These are phyloP conservation scores for Ophiocordyceps robertsii DNA, from an alignment of 2,329 filamentous ascomycete genomes.

Conservation along the genomic window DNA sequence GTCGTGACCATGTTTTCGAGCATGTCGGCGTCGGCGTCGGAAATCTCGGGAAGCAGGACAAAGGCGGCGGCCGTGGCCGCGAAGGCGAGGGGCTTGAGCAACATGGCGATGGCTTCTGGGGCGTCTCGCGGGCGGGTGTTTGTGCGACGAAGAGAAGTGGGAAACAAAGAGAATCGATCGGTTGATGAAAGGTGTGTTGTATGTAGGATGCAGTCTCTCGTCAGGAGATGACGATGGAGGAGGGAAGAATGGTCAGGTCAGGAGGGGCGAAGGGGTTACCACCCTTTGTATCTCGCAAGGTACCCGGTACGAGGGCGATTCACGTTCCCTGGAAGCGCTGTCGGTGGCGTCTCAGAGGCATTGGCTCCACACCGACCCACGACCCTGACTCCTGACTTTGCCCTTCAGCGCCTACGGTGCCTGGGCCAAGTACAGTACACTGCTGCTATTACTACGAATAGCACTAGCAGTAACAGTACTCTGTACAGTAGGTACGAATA, in stretches of 20 bases:
- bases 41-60: conserved; percentile 38
- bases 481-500: too few species aligned
- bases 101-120: conserved; percentile 11
- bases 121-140: neutral
- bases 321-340: neutral
- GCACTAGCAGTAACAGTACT: too few species aligned
- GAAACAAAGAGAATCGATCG: neutral
- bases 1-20: conserved; percentile 28
- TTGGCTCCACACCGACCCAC: neutral
- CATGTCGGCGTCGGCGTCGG: conserved; percentile 26
- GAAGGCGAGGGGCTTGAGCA: conserved; percentile 17
- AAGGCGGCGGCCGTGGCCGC: conserved; percentile 29
- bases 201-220: neutral
- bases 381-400: neutral
- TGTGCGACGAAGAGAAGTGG: neutral
- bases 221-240: neutral
- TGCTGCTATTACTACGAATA: too few species aligned
- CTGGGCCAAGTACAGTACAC: too few species aligned
- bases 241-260: neutral
- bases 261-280: neutral
- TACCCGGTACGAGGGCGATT: neutral
- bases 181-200: neutral
- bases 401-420: neutral
- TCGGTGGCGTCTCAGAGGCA: neutral
- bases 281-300: neutral